Conservation (phyloP, 2,329 filamentous ascomycete genomes). For the Camillea tinctor region DNA sequence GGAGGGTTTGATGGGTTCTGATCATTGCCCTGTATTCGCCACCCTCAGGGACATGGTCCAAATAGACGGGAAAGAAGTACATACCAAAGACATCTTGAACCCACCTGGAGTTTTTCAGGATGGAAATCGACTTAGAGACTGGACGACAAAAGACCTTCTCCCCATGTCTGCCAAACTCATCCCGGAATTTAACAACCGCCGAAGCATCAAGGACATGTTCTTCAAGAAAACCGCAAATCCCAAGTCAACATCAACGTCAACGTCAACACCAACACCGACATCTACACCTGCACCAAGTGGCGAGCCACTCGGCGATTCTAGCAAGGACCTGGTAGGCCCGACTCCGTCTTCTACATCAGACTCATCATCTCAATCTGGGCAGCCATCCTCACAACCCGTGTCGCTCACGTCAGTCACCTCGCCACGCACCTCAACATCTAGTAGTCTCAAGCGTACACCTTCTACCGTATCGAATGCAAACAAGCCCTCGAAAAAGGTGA, state of each 20-base stretch:
- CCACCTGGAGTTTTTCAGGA: constrained; percentile 67
- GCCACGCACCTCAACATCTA: constrained; percentile 14
- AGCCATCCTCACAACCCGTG: constrained; percentile 21
- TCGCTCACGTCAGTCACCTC: constrained; percentile 14
- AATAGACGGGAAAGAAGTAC: constrained; percentile 45
- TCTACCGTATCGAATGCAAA: constrained; percentile 19
- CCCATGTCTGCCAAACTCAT: constrained; percentile 79
- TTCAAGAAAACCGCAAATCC: constrained; percentile 48
- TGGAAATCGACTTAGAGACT: constrained; percentile 65
- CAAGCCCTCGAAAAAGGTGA: constrained; percentile 39
- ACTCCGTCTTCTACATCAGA: constrained; percentile 4
- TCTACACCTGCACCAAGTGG: background rate
- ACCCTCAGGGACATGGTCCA: constrained; percentile 64
- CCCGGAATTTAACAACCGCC: constrained; percentile 81
- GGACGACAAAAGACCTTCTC: constrained; percentile 64
- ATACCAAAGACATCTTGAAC: constrained; percentile 75
- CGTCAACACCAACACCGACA: constrained; percentile 10
- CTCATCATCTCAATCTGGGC: constrained; percentile 5
- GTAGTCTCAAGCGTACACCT: constrained; percentile 29
- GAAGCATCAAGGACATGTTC: constrained; percentile 94
- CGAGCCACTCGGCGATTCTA: constrained; percentile 8
- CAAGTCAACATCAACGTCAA: constrained; percentile 15
- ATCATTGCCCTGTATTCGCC: constrained; percentile 93
- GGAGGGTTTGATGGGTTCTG: constrained; percentile 89
- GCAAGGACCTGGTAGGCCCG: constrained; percentile 2